These are phyloP conservation scores for Pythium periplocum DNA, from an alignment of 352 stramenopile genomes.

Conservation along the genomic window DNA sequence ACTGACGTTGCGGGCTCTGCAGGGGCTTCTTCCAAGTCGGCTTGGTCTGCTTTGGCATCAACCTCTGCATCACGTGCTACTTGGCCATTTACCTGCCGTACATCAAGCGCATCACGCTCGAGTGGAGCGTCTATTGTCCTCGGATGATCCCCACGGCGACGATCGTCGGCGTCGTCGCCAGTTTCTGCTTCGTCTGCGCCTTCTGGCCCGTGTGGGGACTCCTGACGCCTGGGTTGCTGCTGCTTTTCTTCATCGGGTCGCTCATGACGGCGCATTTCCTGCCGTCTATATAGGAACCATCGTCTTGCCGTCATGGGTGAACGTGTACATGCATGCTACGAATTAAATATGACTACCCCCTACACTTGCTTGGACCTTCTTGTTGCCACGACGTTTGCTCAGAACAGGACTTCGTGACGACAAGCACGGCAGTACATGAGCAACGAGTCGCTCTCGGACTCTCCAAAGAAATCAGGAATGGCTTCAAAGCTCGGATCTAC, in stretches of 20 bases:
- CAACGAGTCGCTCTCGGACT: no score
- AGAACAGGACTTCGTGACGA: no score
- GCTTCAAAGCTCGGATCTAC: slow-evolving; percentile 51
- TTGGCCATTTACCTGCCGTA: slow-evolving; percentile 85
- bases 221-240: slow-evolving; percentile 85
- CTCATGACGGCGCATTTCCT: slow-evolving; percentile 94
- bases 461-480: slow-evolving; percentile 7
- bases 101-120: slow-evolving; percentile 71
- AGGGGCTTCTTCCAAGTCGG: slow-evolving; percentile 82
- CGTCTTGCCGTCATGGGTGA: slow-evolving; percentile 1
- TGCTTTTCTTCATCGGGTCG: slow-evolving; percentile 86
- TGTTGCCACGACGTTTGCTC: no score
- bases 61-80: slow-evolving; percentile 85
- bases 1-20: slow-evolving; percentile 3
- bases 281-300: slow-evolving; percentile 56
- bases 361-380: no score
- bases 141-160: slow-evolving; percentile 88
- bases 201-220: slow-evolving; percentile 92
- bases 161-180: slow-evolving; percentile 52
- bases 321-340: no score
- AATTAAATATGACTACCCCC: no score
- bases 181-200: slow-evolving; percentile 76
- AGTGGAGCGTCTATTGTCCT: slow-evolving; percentile 92
- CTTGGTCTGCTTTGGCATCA: slow-evolving; percentile 72
- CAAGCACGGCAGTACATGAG: no score